Evolutionary conservation across 148 eudicot genomes (phyloP).

Genomic region (Heliamphora exappendiculata): DNA sequence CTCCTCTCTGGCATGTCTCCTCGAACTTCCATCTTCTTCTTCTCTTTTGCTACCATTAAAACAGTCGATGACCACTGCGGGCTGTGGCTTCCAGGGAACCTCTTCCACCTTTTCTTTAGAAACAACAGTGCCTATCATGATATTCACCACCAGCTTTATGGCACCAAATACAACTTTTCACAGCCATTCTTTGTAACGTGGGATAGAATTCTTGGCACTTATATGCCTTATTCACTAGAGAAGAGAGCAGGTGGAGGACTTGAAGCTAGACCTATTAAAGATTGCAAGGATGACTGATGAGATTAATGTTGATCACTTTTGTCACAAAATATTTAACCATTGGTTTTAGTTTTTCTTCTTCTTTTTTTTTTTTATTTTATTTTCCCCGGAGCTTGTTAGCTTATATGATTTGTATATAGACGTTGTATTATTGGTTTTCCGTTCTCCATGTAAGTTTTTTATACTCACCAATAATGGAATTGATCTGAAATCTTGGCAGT

Average conservation of each 20-base stretch:
- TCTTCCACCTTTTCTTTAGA: constrained; percentile 59
- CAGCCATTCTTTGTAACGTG: constrained; percentile 89
- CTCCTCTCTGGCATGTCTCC: constrained; percentile 80
- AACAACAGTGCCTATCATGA: constrained; percentile 92
- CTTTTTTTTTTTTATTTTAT: not conserved
- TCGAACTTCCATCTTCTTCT: constrained; percentile 66
- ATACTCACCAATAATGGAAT: constrained; percentile 9
- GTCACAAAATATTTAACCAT: constrained; percentile 8
- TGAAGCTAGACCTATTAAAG: constrained; percentile 71
- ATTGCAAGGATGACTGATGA: constrained; percentile 47
- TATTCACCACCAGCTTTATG: constrained; percentile 90
- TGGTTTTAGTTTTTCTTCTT: not conserved
- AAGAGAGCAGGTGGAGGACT: constrained; percentile 67
- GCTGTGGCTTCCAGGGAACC: constrained; percentile 79
- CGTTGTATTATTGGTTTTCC: constrained; percentile 12
- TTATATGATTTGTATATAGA: constrained; percentile 15
- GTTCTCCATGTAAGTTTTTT: constrained; percentile 3
- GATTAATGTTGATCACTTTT: not conserved
- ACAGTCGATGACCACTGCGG: constrained; percentile 95
- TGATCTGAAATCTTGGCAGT: not conserved
- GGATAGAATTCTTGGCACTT: constrained; percentile 90
- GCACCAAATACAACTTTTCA: constrained; percentile 77
- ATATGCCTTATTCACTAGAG: constrained; percentile 81
- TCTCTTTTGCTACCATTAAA: constrained; percentile 79
- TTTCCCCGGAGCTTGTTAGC: not conserved